Percentiles rank a stretch among this genome's conserved stretches.
Evolutionary conservation across 2,329 filamentous ascomycete species (phyloP).

Genomic region (Penicillium psychrosexuale): DNA sequence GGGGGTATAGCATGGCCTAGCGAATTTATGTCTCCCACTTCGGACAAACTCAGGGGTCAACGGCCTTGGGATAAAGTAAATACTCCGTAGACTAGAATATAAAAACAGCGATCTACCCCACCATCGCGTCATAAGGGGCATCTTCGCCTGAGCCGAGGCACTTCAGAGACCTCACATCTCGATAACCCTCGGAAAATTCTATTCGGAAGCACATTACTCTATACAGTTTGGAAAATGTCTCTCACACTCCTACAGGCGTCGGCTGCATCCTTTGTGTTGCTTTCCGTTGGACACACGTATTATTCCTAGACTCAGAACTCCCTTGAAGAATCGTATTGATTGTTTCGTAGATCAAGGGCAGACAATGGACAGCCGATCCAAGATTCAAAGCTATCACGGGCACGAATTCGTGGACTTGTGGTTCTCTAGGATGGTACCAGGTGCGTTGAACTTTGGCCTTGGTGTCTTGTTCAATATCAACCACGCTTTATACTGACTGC

Average conservation of each 20-base stretch:
- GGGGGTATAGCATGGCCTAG: neutral
- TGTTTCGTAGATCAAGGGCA: constrained; percentile 16
- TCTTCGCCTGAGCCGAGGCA: neutral
- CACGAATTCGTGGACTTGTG: constrained; percentile 22
- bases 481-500: neutral
- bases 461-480: neutral
- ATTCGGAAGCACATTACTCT: neutral
- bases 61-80: no score
- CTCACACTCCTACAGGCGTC: constrained; percentile 19
- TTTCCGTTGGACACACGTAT: constrained; percentile 28
- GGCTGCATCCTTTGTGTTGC: constrained; percentile 18
- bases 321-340: neutral
- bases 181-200: neutral
- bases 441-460: constrained; percentile 10
- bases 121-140: neutral
- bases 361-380: constrained; percentile 25
- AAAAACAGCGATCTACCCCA: neutral
- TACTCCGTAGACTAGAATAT: neutral
- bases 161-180: neutral
- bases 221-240: constrained; percentile 1
- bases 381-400: constrained; percentile 23
- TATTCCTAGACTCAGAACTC: neutral
- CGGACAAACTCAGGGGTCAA: neutral
- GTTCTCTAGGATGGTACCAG: constrained; percentile 29
- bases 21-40: neutral